A percentile compares a stretch with the other conserved stretches of the same genome.
Conservation (phyloP, 1,284 basidiomycete genomes). For the Cystobasidium pallidum region DNA sequence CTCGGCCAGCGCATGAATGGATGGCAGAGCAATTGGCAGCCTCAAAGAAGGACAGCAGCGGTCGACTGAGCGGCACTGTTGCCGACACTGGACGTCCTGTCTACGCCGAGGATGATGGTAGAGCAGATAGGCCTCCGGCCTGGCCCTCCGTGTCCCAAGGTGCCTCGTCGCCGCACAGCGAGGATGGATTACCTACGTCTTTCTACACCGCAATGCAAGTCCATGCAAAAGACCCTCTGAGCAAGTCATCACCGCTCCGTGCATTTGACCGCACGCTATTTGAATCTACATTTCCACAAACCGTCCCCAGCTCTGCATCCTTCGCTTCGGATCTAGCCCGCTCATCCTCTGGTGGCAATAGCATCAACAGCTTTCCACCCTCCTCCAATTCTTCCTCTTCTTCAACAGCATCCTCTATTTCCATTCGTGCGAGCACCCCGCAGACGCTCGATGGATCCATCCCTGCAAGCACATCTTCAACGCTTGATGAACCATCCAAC, state of each 20-base stretch:
- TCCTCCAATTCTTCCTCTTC: not conserved
- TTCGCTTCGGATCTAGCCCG: not conserved
- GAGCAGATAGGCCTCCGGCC: not conserved
- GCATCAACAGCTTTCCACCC: not conserved
- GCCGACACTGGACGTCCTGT: too few relatives aligned
- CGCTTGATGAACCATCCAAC: not conserved
- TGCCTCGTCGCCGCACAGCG: not conserved
- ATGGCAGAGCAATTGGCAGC: not conserved
- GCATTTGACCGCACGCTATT: not conserved
- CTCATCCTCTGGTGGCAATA: not conserved
- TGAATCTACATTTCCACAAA: conserved; percentile 6
- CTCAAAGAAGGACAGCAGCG: not conserved
- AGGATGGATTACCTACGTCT: not conserved
- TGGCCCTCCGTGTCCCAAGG: not conserved
- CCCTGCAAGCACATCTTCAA: not conserved
- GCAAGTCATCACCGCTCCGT: not conserved
- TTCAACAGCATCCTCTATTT: not conserved
- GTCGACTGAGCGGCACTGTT: not conserved
- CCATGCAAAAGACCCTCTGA: not conserved
- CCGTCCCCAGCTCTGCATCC: not conserved
- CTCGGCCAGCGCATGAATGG: not conserved
- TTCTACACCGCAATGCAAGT: not conserved
- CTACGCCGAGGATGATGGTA: not conserved
- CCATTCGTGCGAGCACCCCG: not conserved
- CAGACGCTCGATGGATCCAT: not conserved